Percentiles rank a stretch among this genome's conserved stretches.
Conservation (phyloP, 805 yeast genomes). For the Candida insectorum region DNA sequence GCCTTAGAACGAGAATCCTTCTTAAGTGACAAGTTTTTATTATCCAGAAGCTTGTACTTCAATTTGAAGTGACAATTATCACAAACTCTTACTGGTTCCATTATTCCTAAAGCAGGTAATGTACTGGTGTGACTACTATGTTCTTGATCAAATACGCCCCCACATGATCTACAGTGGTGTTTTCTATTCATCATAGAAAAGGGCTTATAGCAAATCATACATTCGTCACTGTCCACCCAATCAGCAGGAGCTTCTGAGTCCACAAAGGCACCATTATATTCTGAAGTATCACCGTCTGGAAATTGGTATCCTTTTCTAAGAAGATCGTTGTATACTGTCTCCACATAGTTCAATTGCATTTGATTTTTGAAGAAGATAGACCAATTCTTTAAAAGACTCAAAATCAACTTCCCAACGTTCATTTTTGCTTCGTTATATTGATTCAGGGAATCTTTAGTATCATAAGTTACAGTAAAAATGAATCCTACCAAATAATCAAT, state of each 20-base stretch:
- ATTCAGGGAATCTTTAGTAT: slow-evolving; percentile 21
- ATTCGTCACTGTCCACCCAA: slow-evolving; percentile 93
- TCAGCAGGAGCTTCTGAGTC: slow-evolving; percentile 95
- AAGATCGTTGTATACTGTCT: slow-evolving; percentile 57
- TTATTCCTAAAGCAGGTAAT: slow-evolving; percentile 80
- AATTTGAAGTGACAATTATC: slow-evolving; percentile 63
- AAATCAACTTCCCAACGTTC: slow-evolving; percentile 54
- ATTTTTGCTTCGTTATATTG: slow-evolving; percentile 22
- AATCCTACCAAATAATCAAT: slow-evolving; percentile 68
- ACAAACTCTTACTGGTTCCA: slow-evolving; percentile 89
- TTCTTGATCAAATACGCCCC: slow-evolving; percentile 85
- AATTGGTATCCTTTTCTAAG: slow-evolving; percentile 62
- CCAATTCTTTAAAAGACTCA: slow-evolving; percentile 74
- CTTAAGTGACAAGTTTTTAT: slow-evolving; percentile 4
- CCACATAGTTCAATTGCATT: slow-evolving; percentile 62
- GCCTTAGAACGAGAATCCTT: slow-evolving; percentile 1
- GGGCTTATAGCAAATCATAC: slow-evolving; percentile 85
- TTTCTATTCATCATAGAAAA: slow-evolving; percentile 84
- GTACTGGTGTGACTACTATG: slow-evolving; percentile 76
- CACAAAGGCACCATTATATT: slow-evolving; percentile 48
- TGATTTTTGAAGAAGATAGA: slow-evolving; percentile 68
- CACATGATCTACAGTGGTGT: slow-evolving; percentile 97
- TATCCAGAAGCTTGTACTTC: slow-evolving; percentile 22
- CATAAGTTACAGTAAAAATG: slow-evolving; percentile 37
- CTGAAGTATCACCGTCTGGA: slow-evolving; percentile 42